These are phyloP conservation scores for Diaporthe batatas DNA, from an alignment of 2,329 filamentous ascomycete genomes.

Conservation along the genomic window DNA sequence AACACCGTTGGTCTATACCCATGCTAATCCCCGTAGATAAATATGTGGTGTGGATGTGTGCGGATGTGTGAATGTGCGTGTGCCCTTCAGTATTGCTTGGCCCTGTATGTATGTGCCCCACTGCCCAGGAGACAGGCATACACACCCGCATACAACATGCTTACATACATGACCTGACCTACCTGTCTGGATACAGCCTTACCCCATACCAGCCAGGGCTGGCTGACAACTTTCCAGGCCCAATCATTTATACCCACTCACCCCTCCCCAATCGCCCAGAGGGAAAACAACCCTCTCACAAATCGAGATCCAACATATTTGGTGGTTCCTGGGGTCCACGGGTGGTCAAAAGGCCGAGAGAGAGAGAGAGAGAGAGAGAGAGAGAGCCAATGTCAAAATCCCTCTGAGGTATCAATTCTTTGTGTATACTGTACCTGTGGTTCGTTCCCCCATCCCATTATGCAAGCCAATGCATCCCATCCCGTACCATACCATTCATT, in stretches of 20 bases:
- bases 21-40: conserved; percentile 2
- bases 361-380: no score
- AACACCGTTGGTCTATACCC: background rate
- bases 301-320: conserved; percentile 20
- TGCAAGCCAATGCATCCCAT: conserved; percentile 2
- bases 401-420: no score
- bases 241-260: no score
- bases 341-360: background rate
- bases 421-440: no score
- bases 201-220: background rate
- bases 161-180: no score
- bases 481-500: background rate
- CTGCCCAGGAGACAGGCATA: conserved; percentile 2
- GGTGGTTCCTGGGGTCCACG: conserved; percentile 2
- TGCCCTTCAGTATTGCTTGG: conserved; percentile 9
- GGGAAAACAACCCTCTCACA: background rate
- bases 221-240: background rate
- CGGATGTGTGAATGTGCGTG: background rate
- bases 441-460: background rate
- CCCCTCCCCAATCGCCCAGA: no score
- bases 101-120: no score
- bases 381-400: background rate
- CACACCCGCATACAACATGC: background rate
- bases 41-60: background rate
- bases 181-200: background rate